Evolutionary conservation across 352 stramenopile species (phyloP), one percentile per base, ranked within the genome.

Genomic region (Globisporangium megalacanthum): DNA sequence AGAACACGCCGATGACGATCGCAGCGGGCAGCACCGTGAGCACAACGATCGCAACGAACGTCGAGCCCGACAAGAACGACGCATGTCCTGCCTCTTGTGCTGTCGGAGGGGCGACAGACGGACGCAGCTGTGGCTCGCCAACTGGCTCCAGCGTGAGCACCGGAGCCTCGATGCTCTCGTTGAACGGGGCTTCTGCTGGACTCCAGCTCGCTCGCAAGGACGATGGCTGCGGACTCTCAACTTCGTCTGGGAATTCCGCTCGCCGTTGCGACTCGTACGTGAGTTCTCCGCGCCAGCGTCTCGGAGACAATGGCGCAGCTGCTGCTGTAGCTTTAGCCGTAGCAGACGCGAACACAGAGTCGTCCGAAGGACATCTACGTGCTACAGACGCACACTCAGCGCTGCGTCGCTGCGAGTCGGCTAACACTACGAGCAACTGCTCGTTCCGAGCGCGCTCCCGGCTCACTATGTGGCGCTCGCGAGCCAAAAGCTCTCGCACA

Each of bases 1-100:
- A 61, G 33, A 65, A 49, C 9, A 65, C 53, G 5, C 53, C 60
- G 17, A 61, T 33, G 37, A 65, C 15, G 47, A 65, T 57, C 47
- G 60, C 60, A 10, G 44, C 53, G 0, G 60, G 60, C 0, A 65
- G 17, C 15, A 36, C 53, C 0, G 49, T 56, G 48, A 65, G 60
- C 22, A 65, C n/a, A 37, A 65, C 60, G 31, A 65, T 61, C 35
- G 19, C 19, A 3, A 48, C 60, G 5, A 65, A 22, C 39, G 29
- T 49, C 9, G 52, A 49, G 20, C 53, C 48, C 1, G 60, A 39
- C n/a, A 65, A 53, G 15, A 65, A 45, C 42, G 51, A 59, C n/a
- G 13, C 25, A 13, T 45, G 42, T 20, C 25, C 10, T 33, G n/a
- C 33, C 19, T 5, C 19, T 5, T 49, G 33, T 7, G n/a, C 3